Percentiles rank a stretch among this genome's conserved stretches.
These are phyloP conservation scores for Picochlorum sp. DNA, from an alignment of 139 green algal genomes.

Conservation along the genomic window DNA sequence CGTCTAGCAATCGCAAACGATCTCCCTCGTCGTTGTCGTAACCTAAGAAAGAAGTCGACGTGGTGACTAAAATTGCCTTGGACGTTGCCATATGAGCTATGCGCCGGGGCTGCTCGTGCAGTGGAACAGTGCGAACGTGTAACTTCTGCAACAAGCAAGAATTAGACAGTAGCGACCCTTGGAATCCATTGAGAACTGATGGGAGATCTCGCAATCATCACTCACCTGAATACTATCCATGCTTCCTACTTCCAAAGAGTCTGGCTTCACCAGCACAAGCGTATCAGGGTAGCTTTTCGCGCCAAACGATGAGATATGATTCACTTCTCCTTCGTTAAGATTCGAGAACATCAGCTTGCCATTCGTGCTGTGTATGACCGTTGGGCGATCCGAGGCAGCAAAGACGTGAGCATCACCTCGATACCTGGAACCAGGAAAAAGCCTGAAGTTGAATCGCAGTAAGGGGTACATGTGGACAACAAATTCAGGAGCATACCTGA, in stretches of 20 bases:
- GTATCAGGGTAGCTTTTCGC: conserved; percentile 61
- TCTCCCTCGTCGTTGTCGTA: conserved; percentile 11
- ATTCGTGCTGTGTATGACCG: conserved; percentile 85
- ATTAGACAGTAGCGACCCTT: no score
- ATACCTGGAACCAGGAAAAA: background rate
- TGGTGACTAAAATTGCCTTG: background rate
- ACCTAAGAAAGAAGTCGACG: background rate
- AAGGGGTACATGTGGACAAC: background rate
- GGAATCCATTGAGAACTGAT: no score
- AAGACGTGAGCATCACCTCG: conserved; percentile 67
- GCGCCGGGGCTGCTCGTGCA: conserved; percentile 84
- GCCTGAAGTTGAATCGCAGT: background rate
- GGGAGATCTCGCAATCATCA: background rate
- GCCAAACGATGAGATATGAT: conserved; percentile 72
- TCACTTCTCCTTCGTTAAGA: conserved; percentile 91
- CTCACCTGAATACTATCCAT: conserved; percentile 68
- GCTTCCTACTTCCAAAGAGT: conserved; percentile 70
- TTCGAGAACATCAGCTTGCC: conserved; percentile 94
- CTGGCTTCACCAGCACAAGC: conserved; percentile 72
- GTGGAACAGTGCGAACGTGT: conserved; percentile 80
- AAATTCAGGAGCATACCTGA: conserved; percentile 29
- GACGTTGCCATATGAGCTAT: conserved; percentile 72
- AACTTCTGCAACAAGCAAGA: conserved; percentile 65
- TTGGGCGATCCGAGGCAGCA: conserved; percentile 87
- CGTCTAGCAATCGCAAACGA: conserved; percentile 60